phyloP scores from a whole-genome alignment of 208 protist genomes.

The Acanthamoeba lenticulata region DNA sequence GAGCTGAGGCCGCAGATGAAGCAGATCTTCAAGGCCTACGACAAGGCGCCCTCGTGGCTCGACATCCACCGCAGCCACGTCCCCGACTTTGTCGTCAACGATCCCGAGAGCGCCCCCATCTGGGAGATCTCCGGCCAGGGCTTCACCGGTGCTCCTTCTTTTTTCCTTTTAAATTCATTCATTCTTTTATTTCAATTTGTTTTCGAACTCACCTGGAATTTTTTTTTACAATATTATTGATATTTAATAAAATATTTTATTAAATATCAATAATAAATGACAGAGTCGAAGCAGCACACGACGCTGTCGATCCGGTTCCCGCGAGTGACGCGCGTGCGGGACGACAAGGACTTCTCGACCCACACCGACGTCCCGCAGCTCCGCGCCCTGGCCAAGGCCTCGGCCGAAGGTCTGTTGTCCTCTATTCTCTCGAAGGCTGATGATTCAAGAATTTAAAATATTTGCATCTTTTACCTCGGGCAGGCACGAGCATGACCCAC shows the following conservation, averaged over 20 bases:
- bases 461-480: too few relatives aligned
- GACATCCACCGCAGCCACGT: slow-evolving; percentile 77
- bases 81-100: slow-evolving; percentile 87
- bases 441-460: too few relatives aligned
- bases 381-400: slow-evolving; percentile 64
- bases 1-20: slow-evolving; percentile 82
- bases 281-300: slow-evolving; percentile 70
- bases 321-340: slow-evolving; percentile 84
- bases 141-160: slow-evolving; percentile 81
- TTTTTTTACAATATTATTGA: too few relatives aligned
- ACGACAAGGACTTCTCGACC: slow-evolving; percentile 86
- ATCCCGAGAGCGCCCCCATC: slow-evolving; percentile 83
- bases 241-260: too few relatives aligned
- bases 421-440: too few relatives aligned
- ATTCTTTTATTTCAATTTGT: too few relatives aligned
- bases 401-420: slow-evolving; percentile 2
- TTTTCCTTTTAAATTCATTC: too few relatives aligned
- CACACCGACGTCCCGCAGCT: slow-evolving; percentile 86
- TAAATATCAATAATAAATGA: too few relatives aligned
- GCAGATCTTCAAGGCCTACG: slow-evolving; percentile 3
- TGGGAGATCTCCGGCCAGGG: slow-evolving; percentile 90
- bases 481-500: slow-evolving; percentile 22
- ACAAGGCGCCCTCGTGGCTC: slow-evolving; percentile 83
- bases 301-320: slow-evolving; percentile 89
- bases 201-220: too few relatives aligned